Conservation (phyloP, 1,284 basidiomycete genomes). For the Microbotryum saponariae region DNA sequence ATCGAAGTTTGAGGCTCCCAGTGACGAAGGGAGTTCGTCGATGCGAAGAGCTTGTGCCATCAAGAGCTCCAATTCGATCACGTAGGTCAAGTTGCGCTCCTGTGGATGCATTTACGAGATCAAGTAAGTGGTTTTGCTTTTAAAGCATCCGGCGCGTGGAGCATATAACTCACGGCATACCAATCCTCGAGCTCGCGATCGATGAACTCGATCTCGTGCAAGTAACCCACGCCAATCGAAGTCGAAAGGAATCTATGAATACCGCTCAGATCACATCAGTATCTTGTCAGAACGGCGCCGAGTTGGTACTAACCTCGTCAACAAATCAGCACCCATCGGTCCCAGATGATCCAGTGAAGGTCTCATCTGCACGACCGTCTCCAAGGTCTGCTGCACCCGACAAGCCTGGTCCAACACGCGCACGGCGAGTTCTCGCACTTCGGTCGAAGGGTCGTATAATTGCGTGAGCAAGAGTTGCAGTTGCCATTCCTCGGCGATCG, state of each 20-base stretch:
- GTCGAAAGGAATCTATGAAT: conserved; percentile 81
- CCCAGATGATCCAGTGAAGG: conserved; percentile 92
- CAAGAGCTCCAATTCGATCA: conserved; percentile 78
- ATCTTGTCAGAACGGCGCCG: neutral
- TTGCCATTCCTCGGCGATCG: conserved; percentile 69
- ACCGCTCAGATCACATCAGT: neutral
- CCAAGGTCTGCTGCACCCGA: conserved; percentile 64
- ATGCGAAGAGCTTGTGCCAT: conserved; percentile 65
- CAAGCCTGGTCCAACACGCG: conserved; percentile 84
- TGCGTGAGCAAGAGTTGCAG: conserved; percentile 85
- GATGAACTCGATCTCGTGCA: conserved; percentile 86
- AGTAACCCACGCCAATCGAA: conserved; percentile 80
- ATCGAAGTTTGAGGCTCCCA: conserved; percentile 50
- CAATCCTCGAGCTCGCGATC: conserved; percentile 91
- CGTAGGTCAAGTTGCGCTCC: conserved; percentile 80
- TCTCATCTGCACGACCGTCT: conserved; percentile 86
- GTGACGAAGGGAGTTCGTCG: conserved; percentile 38
- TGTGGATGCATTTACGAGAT: conserved; percentile 38
- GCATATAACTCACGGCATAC: conserved; percentile 62
- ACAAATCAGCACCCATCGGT: conserved; percentile 77
- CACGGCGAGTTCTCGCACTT: conserved; percentile 84
- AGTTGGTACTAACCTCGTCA: conserved; percentile 62
- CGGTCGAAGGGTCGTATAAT: conserved; percentile 81
- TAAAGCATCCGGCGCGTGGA: neutral
- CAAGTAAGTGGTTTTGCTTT: neutral